Conservation (phyloP, 2,329 filamentous ascomycete genomes). For the Biscogniauxia mediterranea region DNA sequence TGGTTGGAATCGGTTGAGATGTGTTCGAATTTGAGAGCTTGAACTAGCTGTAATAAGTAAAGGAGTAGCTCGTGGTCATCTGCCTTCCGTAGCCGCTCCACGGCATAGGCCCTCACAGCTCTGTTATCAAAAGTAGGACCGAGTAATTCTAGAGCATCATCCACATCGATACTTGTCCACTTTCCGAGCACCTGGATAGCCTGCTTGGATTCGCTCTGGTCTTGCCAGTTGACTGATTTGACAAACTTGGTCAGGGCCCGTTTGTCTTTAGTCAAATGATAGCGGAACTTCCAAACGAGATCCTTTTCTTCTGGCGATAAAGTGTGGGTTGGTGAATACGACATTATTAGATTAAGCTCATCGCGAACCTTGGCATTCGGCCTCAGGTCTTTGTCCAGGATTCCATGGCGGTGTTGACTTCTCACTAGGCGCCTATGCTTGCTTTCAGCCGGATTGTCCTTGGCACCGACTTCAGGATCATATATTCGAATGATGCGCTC, state of each 20-base stretch:
- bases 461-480: conserved; percentile 85
- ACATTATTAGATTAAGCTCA: conserved; percentile 86
- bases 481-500: conserved; percentile 79
- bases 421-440: conserved; percentile 91
- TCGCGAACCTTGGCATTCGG: conserved; percentile 95
- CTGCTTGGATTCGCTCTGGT: conserved; percentile 80
- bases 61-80: conserved; percentile 89
- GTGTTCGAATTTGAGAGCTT: conserved; percentile 91
- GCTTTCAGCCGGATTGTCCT: conserved; percentile 89
- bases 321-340: conserved; percentile 87
- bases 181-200: conserved; percentile 86
- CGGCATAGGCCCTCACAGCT: conserved; percentile 86
- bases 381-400: conserved; percentile 90
- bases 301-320: conserved; percentile 91
- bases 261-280: conserved; percentile 91
- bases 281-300: conserved; percentile 94
- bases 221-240: conserved; percentile 94
- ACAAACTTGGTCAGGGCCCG: conserved; percentile 93
- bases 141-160: conserved; percentile 90
- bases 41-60: conserved; percentile 90
- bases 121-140: conserved; percentile 89
- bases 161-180: conserved; percentile 96
- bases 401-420: conserved; percentile 86
- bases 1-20: conserved; percentile 62
- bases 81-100: conserved; percentile 85